A percentile compares a stretch with the other conserved stretches of the same genome.
Conservation (phyloP, 331 rosid genomes). For the Saraca asoca region DNA sequence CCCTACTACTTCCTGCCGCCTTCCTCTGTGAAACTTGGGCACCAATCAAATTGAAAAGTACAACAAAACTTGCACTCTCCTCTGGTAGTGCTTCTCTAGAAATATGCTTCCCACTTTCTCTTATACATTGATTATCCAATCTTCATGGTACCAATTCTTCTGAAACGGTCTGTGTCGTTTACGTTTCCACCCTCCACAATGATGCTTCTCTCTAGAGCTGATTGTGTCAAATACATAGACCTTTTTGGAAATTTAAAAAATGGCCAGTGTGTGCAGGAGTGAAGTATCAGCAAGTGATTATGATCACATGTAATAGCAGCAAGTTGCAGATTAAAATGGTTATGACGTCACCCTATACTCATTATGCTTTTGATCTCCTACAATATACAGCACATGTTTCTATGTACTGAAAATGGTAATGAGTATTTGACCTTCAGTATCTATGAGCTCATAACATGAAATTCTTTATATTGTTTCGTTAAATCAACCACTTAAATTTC, state of each 20-base stretch:
- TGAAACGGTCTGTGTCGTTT: conserved; percentile 16
- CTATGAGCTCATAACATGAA: conserved; percentile 4
- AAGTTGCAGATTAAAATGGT: conserved; percentile 31
- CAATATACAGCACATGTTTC: neutral
- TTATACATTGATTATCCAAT: conserved; percentile 26
- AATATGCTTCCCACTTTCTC: conserved; percentile 32
- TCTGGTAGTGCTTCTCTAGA: conserved; percentile 38
- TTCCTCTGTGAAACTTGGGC: conserved; percentile 37
- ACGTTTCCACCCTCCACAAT: conserved; percentile 14
- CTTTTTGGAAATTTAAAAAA: neutral
- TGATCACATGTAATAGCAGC: conserved; percentile 28
- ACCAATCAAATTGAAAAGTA: conserved; percentile 42
- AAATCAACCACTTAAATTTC: neutral
- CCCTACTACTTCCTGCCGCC: conserved; percentile 41
- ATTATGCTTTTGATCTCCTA: conserved; percentile 27
- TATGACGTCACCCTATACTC: conserved; percentile 38
- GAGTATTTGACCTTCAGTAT: neutral
- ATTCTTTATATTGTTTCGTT: neutral
- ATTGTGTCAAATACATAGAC: conserved; percentile 15
- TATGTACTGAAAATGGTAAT: conserved; percentile 1
- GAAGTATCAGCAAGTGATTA: no score
- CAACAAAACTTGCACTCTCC: conserved; percentile 39
- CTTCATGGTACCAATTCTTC: conserved; percentile 25
- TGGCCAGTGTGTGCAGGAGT: neutral
- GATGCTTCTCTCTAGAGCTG: conserved; percentile 26